Conservation (phyloP, 2,329 filamentous ascomycete species). For the Microcyclosporella mali region DNA sequence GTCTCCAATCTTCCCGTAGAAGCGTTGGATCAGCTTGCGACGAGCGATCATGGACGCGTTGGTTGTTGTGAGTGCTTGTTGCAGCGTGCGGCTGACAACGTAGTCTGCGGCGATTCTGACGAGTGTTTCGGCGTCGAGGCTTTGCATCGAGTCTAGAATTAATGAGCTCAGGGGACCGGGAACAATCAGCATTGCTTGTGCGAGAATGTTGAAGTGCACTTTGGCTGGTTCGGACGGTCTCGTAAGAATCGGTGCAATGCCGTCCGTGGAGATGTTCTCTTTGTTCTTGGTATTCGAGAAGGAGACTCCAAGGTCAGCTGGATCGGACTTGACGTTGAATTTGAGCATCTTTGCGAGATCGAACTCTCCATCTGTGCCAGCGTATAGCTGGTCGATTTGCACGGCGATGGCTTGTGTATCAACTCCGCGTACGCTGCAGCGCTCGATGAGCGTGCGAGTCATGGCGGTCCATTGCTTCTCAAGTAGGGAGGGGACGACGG, state of each 20-base stretch:
- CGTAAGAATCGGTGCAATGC: neutral
- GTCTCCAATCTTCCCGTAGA: slow-evolving; percentile 55
- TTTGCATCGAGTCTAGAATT: slow-evolving; percentile 56
- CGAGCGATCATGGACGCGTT: slow-evolving; percentile 52
- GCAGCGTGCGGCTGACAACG: slow-evolving; percentile 55
- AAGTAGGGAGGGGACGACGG: slow-evolving; percentile 67
- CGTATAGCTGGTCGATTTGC: slow-evolving; percentile 54
- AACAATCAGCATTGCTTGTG: slow-evolving; percentile 70
- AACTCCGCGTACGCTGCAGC: slow-evolving; percentile 63
- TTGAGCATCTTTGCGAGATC: slow-evolving; percentile 56
- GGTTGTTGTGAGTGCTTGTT: slow-evolving; percentile 54
- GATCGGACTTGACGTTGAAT: slow-evolving; percentile 39
- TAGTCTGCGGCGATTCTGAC: slow-evolving; percentile 60
- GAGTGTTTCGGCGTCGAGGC: slow-evolving; percentile 45
- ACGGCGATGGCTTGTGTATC: slow-evolving; percentile 51
- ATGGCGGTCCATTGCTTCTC: slow-evolving; percentile 71
- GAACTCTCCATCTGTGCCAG: slow-evolving; percentile 41
- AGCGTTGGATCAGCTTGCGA: slow-evolving; percentile 57
- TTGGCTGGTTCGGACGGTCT: slow-evolving; percentile 38
- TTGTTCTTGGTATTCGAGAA: neutral
- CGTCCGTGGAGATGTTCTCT: neutral
- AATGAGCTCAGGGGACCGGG: slow-evolving; percentile 63
- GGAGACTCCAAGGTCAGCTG: slow-evolving; percentile 7
- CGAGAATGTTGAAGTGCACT: slow-evolving; percentile 69
- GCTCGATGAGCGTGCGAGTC: slow-evolving; percentile 74